Base-by-base conservation (phyloP, 495 filamentous ascomycete species). In the Xylaria telfairii region DNA sequence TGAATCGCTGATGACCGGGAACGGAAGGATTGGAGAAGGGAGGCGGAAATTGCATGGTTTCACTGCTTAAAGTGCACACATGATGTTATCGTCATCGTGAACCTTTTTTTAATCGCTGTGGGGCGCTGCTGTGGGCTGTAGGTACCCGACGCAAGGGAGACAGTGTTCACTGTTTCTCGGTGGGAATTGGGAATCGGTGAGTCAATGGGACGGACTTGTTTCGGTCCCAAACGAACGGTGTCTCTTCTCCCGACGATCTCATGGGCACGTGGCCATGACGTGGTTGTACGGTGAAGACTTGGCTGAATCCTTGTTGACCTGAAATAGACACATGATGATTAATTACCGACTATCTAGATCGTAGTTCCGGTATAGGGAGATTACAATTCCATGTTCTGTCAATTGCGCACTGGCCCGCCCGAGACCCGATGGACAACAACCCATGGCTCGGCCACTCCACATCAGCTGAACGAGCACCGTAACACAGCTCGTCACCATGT, bases 401-500 rank as follows among this genome's bases (percentile, higher is more conserved):
- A 21, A 37, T 37, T n/a, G 30, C 30, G 24, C 49, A 28, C 6
- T 24, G n/a, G n/a, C n/a, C n/a, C 12, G 12, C 13, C 17, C 59
- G 59, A 42, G 51, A 59, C 32, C 17, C 59, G 39, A 62, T 41
- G 59, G 26, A 53, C n/a, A 62, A n/a, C 6, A 13, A 34, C 32
- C 30, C 30, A 19, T 37, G 5, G 30, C 15, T 41, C 13, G 59
- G 59, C 34, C 37, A 42, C 59, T 26, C 59, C 13, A 64, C 26
- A 64, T 44, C 39, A 64, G 24, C 39, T 44, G 61, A 46, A 47
- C 61, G n/a, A 0, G 13, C 28, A 19, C 42, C 28, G 42, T 44
- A 64, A 30, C 42, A 49, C 26, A 21, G 32, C 56, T 37, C 4
- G 32, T 19, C 37, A 68, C 63, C 51, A 75, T 70, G 71, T 68